A percentile compares a stretch with the other conserved stretches of the same genome.
phyloP scores from a whole-genome alignment of 1,284 basidiomycete species.

The Thelephora terrestris region DNA sequence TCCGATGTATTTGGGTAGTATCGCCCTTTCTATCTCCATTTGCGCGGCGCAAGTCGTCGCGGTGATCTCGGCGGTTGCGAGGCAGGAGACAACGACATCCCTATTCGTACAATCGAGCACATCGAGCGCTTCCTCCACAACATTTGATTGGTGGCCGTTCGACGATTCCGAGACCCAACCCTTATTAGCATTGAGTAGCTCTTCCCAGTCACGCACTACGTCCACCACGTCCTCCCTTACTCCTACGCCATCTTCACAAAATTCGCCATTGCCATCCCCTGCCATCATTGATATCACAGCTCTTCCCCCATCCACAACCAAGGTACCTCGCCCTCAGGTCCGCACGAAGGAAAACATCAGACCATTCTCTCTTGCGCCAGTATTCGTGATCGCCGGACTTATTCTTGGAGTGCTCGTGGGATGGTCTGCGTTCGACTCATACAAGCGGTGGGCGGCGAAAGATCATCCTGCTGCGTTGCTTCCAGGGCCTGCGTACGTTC shows the following conservation, averaged over 20 bases:
- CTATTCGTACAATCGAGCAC: neutral
- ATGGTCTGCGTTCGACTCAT: neutral
- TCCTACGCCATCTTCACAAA: neutral
- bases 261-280: neutral
- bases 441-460: neutral
- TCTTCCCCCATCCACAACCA: neutral
- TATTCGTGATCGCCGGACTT: neutral
- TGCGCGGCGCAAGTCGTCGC: neutral
- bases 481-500: neutral
- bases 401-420: neutral
- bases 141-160: neutral
- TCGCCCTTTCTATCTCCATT: neutral
- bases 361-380: neutral
- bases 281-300: neutral
- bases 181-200: neutral
- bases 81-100: neutral
- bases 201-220: neutral
- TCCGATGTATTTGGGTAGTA: neutral
- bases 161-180: too few species aligned
- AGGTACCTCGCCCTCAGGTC: neutral
- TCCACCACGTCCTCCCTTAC: neutral
- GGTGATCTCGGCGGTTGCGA: neutral
- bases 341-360: neutral
- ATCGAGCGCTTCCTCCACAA: neutral
- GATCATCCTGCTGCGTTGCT: neutral